Evolutionary conservation across 1,284 basidiomycete species (phyloP).

Genomic region (Trichosporon sp.): DNA sequence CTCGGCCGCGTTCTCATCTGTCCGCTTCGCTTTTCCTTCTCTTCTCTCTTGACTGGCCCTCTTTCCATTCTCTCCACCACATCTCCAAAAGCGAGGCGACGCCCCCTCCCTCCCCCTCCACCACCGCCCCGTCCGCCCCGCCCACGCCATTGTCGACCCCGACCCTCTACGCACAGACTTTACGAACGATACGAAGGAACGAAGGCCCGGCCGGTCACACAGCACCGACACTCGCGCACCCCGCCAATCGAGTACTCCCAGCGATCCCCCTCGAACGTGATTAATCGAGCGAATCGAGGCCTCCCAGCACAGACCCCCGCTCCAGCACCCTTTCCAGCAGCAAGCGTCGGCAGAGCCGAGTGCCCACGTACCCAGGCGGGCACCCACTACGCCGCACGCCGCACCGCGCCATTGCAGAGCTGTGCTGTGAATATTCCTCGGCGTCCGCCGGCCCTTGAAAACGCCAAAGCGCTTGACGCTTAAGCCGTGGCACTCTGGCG

Average conservation of each 20-base stretch:
- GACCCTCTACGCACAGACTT: neutral
- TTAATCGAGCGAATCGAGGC: neutral
- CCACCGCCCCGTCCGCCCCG: neutral
- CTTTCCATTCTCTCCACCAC: neutral
- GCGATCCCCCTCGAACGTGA: neutral
- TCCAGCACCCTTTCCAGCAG: neutral
- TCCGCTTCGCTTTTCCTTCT: neutral
- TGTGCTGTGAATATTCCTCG: neutral
- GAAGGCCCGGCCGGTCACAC: neutral
- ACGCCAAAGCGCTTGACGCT: neutral
- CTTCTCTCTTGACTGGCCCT: neutral
- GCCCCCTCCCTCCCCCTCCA: neutral
- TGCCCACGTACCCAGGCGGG: too few relatives aligned
- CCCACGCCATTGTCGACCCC: neutral
- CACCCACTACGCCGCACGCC: conserved; percentile 34
- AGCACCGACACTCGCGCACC: neutral
- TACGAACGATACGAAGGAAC: neutral
- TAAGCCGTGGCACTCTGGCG: neutral
- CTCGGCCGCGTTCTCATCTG: neutral
- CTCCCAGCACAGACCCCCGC: neutral
- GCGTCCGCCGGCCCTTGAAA: neutral
- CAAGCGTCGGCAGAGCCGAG: too few relatives aligned
- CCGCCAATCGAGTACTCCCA: neutral
- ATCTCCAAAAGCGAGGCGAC: neutral
- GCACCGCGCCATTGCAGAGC: conserved; percentile 7